Evolutionary conservation across 768 basidiomycete species (phyloP).

Genomic region (Rhodotorula graminis): DNA sequence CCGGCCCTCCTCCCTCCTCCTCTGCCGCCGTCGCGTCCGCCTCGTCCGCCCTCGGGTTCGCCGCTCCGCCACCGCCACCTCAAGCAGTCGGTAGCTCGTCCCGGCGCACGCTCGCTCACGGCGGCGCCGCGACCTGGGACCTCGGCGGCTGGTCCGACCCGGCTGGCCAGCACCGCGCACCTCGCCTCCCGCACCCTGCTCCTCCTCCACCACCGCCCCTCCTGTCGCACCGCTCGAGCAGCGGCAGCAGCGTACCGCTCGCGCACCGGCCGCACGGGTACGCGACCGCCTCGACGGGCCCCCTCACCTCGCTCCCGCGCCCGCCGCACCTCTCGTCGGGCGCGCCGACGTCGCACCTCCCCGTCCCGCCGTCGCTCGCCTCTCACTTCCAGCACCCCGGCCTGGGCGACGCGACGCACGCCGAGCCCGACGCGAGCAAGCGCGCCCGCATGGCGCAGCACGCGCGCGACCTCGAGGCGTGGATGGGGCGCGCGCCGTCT

Average conservation of each 20-base stretch:
- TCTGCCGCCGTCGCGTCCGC: neutral
- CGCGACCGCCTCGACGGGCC: neutral
- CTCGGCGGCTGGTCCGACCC: neutral
- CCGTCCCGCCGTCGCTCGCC: neutral
- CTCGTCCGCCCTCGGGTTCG: neutral
- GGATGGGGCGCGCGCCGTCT: neutral
- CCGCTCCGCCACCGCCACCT: too few species aligned
- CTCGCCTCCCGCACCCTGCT: neutral
- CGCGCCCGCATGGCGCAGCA: slow-evolving; percentile 9
- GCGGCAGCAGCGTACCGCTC: neutral
- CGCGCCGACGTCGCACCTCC: neutral
- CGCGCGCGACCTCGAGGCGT: slow-evolving; percentile 11
- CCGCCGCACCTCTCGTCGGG: too few species aligned
- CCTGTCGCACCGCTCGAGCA: neutral
- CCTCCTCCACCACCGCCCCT: too few species aligned
- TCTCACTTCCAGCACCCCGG: neutral
- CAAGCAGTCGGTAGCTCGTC: neutral
- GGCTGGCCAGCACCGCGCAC: too few species aligned
- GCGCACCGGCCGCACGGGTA: neutral
- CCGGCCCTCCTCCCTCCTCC: neutral
- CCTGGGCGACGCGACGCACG: neutral
- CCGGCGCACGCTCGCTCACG: neutral
- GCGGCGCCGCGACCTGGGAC: neutral
- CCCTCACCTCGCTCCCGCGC: too few species aligned
- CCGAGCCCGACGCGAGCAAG: neutral